These are phyloP conservation scores for Butyriboletus appendiculatus DNA, from an alignment of 1,284 basidiomycete species.

Conservation along the genomic window DNA sequence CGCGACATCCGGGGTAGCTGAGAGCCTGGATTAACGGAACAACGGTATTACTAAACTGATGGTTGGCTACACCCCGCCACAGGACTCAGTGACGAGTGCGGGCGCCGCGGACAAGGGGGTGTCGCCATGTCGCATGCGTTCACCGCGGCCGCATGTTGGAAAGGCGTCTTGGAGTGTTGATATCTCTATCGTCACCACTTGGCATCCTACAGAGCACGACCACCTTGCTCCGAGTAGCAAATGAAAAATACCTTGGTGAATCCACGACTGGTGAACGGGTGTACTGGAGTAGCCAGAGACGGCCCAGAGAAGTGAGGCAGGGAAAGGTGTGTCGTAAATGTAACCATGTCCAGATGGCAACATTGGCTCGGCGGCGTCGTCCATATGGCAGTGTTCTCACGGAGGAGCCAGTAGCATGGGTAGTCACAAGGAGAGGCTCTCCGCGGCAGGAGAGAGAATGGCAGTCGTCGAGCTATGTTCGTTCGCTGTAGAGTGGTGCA, in stretches of 20 bases:
- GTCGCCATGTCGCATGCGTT: constrained; percentile 9
- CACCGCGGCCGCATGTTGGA: constrained; percentile 19
- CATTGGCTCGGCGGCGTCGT: neutral
- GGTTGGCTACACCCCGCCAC: neutral
- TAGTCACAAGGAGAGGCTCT: neutral
- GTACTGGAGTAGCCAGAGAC: too few species aligned
- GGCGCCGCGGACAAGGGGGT: constrained; percentile 20
- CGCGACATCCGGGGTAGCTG: constrained; percentile 8
- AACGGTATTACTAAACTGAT: neutral
- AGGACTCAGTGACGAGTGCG: neutral
- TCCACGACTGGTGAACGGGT: constrained; percentile 2
- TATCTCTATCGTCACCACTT: constrained; percentile 2
- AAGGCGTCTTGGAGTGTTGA: neutral
- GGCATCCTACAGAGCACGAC: neutral
- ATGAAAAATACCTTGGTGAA: constrained; percentile 12
- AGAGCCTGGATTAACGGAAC: constrained; percentile 3
- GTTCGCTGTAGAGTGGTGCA: neutral
- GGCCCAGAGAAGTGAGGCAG: constrained; percentile 5
- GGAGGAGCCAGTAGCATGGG: neutral
- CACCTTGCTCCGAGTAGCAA: neutral
- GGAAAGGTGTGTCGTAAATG: constrained; percentile 3
- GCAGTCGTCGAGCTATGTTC: constrained; percentile 12
- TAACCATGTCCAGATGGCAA: neutral
- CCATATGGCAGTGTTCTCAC: constrained; percentile 15
- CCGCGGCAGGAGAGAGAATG: constrained; percentile 12